These are phyloP conservation scores for Flueggea neowawraea DNA, from an alignment of 441 rosid genomes.

Conservation along the genomic window DNA sequence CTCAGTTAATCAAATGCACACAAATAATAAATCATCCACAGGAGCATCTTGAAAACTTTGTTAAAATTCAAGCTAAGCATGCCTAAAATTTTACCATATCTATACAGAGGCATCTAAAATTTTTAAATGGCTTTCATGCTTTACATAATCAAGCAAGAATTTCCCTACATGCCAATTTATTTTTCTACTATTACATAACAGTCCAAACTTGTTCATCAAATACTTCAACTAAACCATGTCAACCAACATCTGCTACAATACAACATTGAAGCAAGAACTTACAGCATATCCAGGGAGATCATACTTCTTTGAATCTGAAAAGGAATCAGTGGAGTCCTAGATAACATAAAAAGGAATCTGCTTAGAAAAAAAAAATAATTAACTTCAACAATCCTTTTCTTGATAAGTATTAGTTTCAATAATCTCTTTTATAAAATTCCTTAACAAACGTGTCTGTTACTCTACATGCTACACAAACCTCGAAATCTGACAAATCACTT, in stretches of 20 bases:
- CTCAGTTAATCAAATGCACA: constrained; percentile 2
- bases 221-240: neutral
- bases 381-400: neutral
- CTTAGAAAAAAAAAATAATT: neutral
- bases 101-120: neutral
- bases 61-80: neutral
- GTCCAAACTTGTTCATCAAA: neutral
- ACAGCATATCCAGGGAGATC: constrained; percentile 93
- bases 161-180: too few relatives aligned
- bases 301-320: constrained; percentile 47
- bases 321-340: constrained; percentile 33
- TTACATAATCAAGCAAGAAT: constrained; percentile 1
- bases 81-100: neutral
- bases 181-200: too few relatives aligned
- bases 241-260: neutral
- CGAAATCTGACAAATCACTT: constrained; percentile 28
- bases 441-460: neutral
- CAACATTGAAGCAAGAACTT: constrained; percentile 25
- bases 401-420: neutral
- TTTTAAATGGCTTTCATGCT: neutral
- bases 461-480: constrained; percentile 31
- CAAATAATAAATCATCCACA: neutral
- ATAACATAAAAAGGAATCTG: constrained; percentile 23
- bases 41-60: neutral
- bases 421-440: too few relatives aligned